A percentile compares a stretch with the other conserved stretches of the same genome.
These are phyloP conservation scores for Pinus albicaulis DNA, from an alignment of 75 land plant species.

Conservation along the genomic window DNA sequence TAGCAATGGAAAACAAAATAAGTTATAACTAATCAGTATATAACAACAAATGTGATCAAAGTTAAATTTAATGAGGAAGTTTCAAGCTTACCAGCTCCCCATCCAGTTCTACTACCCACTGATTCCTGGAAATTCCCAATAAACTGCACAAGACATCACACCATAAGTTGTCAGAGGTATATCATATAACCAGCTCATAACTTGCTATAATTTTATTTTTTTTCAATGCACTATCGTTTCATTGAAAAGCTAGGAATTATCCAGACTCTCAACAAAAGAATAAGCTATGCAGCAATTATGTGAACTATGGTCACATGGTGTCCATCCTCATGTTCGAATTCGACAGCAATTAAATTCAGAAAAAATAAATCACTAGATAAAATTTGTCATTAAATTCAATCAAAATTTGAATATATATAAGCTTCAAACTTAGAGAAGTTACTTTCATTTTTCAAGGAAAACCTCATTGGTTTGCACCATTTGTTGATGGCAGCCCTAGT, in stretches of 20 bases:
- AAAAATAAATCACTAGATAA: no score
- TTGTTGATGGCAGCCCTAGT: no score
- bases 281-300: not conserved
- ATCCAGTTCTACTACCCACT: slow-evolving; percentile 64
- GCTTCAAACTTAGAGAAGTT: no score
- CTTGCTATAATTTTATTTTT: not conserved
- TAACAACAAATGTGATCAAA: not conserved
- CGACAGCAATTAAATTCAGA: no score
- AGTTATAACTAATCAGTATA: not conserved
- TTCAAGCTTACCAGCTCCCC: slow-evolving; percentile 82
- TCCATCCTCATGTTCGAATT: no score
- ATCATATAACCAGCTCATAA: not conserved
- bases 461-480: no score
- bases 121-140: slow-evolving; percentile 92
- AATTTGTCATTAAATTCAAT: no score
- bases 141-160: slow-evolving; percentile 50
- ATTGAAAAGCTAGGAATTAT: not conserved
- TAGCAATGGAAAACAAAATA: slow-evolving; percentile 1
- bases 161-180: not conserved
- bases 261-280: not conserved
- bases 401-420: no score
- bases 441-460: no score
- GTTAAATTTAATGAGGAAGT: slow-evolving; percentile 1
- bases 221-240: not conserved
- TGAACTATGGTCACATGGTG: not conserved